Evolutionary conservation across 257 asterid species (phyloP), one percentile per base, ranked within the genome.

Genomic region (Datura wrightii): DNA sequence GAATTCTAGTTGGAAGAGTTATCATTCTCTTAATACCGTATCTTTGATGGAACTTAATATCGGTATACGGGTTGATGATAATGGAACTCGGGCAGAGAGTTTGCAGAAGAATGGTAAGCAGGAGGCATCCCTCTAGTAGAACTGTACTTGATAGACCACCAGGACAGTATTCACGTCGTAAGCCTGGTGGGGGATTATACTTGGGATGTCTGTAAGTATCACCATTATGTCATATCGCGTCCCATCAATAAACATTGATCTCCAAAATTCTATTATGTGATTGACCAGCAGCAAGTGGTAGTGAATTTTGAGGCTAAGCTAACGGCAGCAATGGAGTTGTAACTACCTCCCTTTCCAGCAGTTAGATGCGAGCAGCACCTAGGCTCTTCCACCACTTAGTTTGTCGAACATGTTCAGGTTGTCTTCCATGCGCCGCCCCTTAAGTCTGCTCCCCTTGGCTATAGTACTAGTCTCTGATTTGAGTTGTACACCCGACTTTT

Each of bases 261-360:
- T 87, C 90, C 15, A 85, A 84, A 67, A 88, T 58, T 88, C 96
- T 91, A 62, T 86, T 91, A 84, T 88, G 89, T 13, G 91, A 86
- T 67, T 90, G 91, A 87, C 79, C 76, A 41, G 72, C 71, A 62
- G 82, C 70, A 66, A 85, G 89, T 50, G 60, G 84, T 52, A 80
- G 92, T 65, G 86, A 58, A 52, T 89, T 84, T 46, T 62, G 84
- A 79, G 80, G 85, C 44, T 19, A 86, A 60, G 85, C 85, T 15
- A 44, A 24, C 6, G 78, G 81, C 48, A 84, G 80, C 13, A 55
- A 83, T 42, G 87, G 87, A 88, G 85, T 41, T 83, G 88, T 79
- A 85, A 83, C 81, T 65, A 84, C 86, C 79, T 86, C 85, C 84
- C 92, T 92, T 53, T 50, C 84, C 46, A 87, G 92, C 87, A 87